A percentile compares a stretch with the other conserved stretches of the same genome.
Evolutionary conservation across 2,329 filamentous ascomycete genomes (phyloP).

Genomic region (Ascochyta koolunga): DNA sequence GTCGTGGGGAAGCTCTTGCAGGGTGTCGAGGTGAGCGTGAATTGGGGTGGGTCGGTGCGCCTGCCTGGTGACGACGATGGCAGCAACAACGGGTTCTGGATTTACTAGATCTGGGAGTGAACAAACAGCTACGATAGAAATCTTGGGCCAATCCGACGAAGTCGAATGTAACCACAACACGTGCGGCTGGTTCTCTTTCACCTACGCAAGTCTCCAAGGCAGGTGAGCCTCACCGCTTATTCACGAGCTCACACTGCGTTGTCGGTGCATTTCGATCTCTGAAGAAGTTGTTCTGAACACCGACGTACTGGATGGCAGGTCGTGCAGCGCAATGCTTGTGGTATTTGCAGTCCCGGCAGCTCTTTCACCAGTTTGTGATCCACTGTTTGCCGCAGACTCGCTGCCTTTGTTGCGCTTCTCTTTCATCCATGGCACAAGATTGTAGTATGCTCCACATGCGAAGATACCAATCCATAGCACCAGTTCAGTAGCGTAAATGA

Average conservation of each 20-base stretch:
- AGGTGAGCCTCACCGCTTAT: conserved; percentile 4
- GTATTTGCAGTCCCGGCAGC: conserved; percentile 8
- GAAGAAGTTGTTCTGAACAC: conserved; percentile 65
- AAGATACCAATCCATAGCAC: conserved; percentile 71
- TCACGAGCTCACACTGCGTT: conserved; percentile 18
- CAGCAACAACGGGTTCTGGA: not conserved
- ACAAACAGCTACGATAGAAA: not conserved
- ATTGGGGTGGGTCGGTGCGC: conserved; percentile 6
- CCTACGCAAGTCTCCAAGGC: conserved; percentile 15
- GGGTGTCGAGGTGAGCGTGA: conserved; percentile 8
- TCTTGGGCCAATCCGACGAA: not conserved
- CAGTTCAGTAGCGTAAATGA: conserved; percentile 71
- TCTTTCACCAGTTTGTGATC: not conserved
- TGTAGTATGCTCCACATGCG: conserved; percentile 68
- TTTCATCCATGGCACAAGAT: conserved; percentile 64
- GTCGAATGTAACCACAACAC: not conserved
- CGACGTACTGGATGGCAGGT: conserved; percentile 65
- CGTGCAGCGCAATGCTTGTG: conserved; percentile 51
- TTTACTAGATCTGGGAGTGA: not conserved
- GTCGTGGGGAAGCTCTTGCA: conserved; percentile 9
- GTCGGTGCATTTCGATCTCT: conserved; percentile 39
- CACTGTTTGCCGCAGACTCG: conserved; percentile 1
- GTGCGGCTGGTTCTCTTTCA: not conserved
- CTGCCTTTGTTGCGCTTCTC: conserved; percentile 34
- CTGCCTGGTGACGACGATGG: conserved; percentile 5